Conservation (phyloP, 192 early-diverging fungal genomes). For the Coemansia asiatica region DNA sequence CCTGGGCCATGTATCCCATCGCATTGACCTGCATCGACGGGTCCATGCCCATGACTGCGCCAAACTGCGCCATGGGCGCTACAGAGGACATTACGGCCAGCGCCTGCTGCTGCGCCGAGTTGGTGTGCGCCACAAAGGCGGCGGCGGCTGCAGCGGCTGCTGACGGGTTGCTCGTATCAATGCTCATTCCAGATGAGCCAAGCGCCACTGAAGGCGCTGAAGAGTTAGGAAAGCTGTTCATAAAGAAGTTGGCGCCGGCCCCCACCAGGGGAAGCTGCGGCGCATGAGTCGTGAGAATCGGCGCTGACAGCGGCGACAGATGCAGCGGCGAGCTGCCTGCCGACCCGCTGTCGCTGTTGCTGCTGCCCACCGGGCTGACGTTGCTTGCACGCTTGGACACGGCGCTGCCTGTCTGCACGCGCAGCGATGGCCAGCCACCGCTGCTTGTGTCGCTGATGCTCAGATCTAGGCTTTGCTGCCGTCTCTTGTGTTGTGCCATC, state of each 20-base stretch:
- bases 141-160: conserved; percentile 24
- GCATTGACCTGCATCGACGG: conserved; percentile 33
- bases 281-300: conserved; percentile 24
- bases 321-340: conserved; percentile 27
- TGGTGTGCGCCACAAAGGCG: conserved; percentile 38
- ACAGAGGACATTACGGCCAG: conserved; percentile 14
- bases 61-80: conserved; percentile 15
- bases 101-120: conserved; percentile 20
- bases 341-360: conserved; percentile 13
- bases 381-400: not conserved
- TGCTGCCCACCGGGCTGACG: not conserved
- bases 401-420: conserved; percentile 28
- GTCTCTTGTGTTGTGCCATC: conserved; percentile 25
- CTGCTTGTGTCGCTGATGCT: conserved; percentile 12
- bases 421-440: conserved; percentile 32
- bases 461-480: conserved; percentile 49
- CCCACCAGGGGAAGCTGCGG: conserved; percentile 32
- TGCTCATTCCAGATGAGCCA: conserved; percentile 9
- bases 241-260: conserved; percentile 8
- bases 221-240: conserved; percentile 1
- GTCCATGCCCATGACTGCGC: conserved; percentile 24
- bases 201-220: conserved; percentile 4
- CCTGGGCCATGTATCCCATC: conserved; percentile 31
- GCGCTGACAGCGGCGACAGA: conserved; percentile 45
- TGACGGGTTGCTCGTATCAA: conserved; percentile 18